These are phyloP conservation scores for Drechslerella coelobrocha DNA, from an alignment of 2,329 filamentous ascomycete species.

Conservation along the genomic window DNA sequence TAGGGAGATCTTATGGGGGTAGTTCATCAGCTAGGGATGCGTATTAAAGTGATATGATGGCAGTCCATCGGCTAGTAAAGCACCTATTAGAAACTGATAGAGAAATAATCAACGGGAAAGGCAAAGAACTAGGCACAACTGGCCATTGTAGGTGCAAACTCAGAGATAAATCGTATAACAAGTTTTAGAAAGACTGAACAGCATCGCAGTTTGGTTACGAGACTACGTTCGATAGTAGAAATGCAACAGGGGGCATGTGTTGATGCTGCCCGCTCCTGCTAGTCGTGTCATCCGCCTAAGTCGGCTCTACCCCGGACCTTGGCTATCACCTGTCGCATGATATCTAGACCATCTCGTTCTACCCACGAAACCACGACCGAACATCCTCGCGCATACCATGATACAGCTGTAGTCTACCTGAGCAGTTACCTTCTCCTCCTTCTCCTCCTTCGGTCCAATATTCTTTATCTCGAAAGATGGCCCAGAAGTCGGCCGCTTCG, in stretches of 20 bases:
- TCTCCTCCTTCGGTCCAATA: not conserved
- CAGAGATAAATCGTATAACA: no score
- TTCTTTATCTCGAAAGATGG: constrained; percentile 23
- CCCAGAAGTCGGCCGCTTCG: constrained; percentile 20
- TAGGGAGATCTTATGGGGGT: no score
- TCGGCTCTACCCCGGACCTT: constrained; percentile 20
- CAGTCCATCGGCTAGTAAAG: no score
- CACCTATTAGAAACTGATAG: no score
- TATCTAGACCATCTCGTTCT: constrained; percentile 7
- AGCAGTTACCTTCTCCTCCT: constrained; percentile 2
- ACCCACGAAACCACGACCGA: constrained; percentile 9
- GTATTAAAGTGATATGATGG: no score
- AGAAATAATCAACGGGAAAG: no score
- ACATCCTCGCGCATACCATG: constrained; percentile 12
- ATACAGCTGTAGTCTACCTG: constrained; percentile 24
- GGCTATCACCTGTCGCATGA: constrained; percentile 15
- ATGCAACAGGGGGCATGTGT: constrained; percentile 18
- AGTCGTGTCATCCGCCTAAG: constrained; percentile 1
- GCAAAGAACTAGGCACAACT: no score
- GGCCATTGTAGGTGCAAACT: no score
- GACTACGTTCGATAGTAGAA: no score
- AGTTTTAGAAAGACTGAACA: no score
- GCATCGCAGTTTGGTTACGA: no score
- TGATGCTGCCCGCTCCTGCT: not conserved
- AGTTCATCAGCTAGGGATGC: no score